Percentiles rank a stretch among this genome's conserved stretches.
These are phyloP conservation scores for Juglanconis juglandina DNA, from an alignment of 2,329 filamentous ascomycete genomes.

Conservation along the genomic window DNA sequence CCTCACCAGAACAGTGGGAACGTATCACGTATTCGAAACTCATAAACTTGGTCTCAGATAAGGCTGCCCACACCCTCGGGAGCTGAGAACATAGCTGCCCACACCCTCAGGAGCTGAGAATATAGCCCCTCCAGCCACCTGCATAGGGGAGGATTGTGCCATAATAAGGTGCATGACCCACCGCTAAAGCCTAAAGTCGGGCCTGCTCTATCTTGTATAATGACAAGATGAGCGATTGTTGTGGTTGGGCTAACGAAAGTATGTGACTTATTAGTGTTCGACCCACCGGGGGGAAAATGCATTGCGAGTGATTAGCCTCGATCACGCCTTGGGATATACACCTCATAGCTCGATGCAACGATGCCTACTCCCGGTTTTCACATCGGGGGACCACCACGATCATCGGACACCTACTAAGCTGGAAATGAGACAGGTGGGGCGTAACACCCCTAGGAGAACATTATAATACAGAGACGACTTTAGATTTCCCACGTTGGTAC, in stretches of 20 bases:
- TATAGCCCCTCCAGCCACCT: background rate
- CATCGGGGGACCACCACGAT: background rate
- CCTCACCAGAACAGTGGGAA: background rate
- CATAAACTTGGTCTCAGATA: background rate
- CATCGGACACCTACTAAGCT: too few species aligned
- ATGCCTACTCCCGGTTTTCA: background rate
- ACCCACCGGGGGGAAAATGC: background rate
- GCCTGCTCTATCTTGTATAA: background rate
- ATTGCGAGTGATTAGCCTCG: slow-evolving; percentile 15
- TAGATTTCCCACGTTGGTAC: too few species aligned
- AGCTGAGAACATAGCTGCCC: background rate
- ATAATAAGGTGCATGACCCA: background rate
- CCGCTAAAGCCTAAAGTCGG: background rate
- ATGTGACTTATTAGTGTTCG: background rate
- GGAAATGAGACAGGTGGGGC: background rate
- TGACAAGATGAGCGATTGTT: background rate
- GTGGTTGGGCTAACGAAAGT: background rate
- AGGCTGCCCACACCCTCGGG: background rate
- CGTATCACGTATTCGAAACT: background rate
- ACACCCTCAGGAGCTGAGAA: background rate
- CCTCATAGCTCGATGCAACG: background rate
- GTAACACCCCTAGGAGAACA: too few species aligned
- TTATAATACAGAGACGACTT: too few species aligned
- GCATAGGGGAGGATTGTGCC: background rate
- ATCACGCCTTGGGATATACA: slow-evolving; percentile 3